Percentiles rank a stretch among this genome's conserved stretches.
These are phyloP conservation scores for Dendrobium nobile DNA, from an alignment of 106 monocot species.

Conservation along the genomic window DNA sequence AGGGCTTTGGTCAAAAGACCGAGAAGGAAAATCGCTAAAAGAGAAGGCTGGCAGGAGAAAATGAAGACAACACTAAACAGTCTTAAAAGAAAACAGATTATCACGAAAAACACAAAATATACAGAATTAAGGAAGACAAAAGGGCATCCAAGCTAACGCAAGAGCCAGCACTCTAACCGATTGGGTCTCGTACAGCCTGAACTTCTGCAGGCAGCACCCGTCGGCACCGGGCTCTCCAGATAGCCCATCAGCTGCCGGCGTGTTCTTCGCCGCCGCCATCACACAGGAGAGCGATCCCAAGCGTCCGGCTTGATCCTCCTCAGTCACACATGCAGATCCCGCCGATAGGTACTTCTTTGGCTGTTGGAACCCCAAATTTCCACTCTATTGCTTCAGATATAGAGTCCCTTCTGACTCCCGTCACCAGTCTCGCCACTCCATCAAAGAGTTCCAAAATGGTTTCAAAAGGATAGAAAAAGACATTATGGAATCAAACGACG, in stretches of 20 bases:
- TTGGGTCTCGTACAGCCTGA: conserved; percentile 43
- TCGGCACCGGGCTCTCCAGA: too few relatives aligned
- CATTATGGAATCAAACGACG: not conserved
- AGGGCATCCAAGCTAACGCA: not conserved
- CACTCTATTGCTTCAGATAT: conserved; percentile 30
- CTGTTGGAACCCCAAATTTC: conserved; percentile 11
- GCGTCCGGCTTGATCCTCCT: conserved; percentile 22
- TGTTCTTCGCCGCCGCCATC: not conserved
- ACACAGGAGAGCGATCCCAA: conserved; percentile 24
- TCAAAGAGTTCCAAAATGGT: not conserved
- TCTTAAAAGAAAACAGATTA: too few relatives aligned
- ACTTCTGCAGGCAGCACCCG: not conserved
- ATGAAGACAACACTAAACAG: too few relatives aligned
- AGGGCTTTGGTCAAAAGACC: too few relatives aligned
- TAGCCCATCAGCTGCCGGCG: conserved; percentile 29
- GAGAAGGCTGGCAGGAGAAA: too few relatives aligned
- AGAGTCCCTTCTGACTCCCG: conserved; percentile 11
- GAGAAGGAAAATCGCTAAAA: too few relatives aligned
- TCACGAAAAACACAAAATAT: too few relatives aligned
- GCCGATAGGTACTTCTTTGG: not conserved
- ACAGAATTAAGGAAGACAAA: not conserved
- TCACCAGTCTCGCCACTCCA: not conserved
- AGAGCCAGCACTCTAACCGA: conserved; percentile 10
- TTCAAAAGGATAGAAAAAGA: not conserved
- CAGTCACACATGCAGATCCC: conserved; percentile 23